Base-by-base conservation (phyloP, 1,284 basidiomycete species). In the Fistulinella cinereoalba region DNA sequence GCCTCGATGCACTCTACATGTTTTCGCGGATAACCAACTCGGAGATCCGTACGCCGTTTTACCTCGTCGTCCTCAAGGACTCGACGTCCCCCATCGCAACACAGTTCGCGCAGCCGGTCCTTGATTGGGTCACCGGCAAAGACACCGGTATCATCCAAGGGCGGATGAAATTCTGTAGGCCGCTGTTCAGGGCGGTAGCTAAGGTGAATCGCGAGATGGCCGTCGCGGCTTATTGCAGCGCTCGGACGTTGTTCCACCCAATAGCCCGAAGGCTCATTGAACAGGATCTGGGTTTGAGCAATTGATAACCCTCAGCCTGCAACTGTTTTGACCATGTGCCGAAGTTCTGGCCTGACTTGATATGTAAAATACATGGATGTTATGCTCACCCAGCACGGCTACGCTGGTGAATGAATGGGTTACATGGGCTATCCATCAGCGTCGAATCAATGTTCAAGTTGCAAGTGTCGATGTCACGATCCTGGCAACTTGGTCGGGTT, bases 121-220 rank as follows among this genome's bases (percentile, higher is more conserved):
- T 76, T 0, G 73, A 80, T 28, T 91, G 88, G 88, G 79, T 85
- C 12, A 74, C 79, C 15, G 86, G 85, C 2, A 70, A 64, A 18
- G 79, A 81, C 50, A 76, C 72, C 11, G 81, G 79, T 4, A 65
- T 83, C 34, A 67, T 88, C 44, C 82, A 85, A 54, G 88, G 86
- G 2, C 73, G 88, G 38, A 90, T 91, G 88, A 91, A 92, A 66
- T 90, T 90, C 70, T 90, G 87, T 65, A 67, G 90, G 47, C 85
- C 85, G 0, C 66, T 80, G 15, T 82, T 90, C 64, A 70, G 76
- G 42, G 77, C 72, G 0, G 71, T 80, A 12, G 66, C 63, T 48
- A 74, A 78, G 54, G 83, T 88, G 10, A 76, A 93, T 62, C 66
- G 70, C 6, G 67, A 73, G 15, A 68, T 88, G 37, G 88, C 94